Conservation (phyloP, 23 red algal genomes). For the Pyropia haitanensis region DNA sequence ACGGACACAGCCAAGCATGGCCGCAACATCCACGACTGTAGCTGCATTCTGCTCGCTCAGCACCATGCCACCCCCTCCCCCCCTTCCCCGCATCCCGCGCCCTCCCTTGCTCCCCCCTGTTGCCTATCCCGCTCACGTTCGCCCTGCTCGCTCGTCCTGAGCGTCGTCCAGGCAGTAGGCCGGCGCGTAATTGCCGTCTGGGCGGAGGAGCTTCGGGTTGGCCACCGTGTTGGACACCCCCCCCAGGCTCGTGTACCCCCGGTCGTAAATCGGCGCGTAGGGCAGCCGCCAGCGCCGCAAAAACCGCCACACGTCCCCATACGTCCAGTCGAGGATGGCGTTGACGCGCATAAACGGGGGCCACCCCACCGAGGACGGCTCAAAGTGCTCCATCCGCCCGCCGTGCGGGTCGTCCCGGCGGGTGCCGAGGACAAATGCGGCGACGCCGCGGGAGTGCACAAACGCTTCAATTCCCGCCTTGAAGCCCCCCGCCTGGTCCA, state of each 20-base stretch:
- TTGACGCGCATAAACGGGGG: constrained; percentile 94
- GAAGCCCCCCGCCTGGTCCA: constrained; percentile 41
- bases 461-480: constrained; percentile 49
- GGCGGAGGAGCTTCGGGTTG: constrained; percentile 37
- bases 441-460: constrained; percentile 7
- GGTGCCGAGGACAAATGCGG: constrained; percentile 87
- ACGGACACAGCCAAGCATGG: too few species aligned
- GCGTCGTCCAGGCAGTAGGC: constrained; percentile 1
- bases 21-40: too few species aligned
- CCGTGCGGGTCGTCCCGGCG: constrained; percentile 79
- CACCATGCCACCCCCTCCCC: too few species aligned
- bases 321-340: constrained; percentile 85
- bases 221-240: constrained; percentile 25
- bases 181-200: neutral
- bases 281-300: constrained; percentile 48
- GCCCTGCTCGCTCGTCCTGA: neutral
- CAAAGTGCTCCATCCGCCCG: constrained; percentile 59
- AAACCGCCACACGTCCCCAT: constrained; percentile 88
- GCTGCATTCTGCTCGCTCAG: too few species aligned
- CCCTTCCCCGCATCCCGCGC: too few species aligned
- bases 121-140: neutral
- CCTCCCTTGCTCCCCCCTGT: too few species aligned
- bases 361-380: constrained; percentile 61
- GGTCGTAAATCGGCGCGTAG: constrained; percentile 81
- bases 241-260: constrained; percentile 87